phyloP scores from a whole-genome alignment of 1,139 yeast species.

The Magnusiomyces ingens region DNA sequence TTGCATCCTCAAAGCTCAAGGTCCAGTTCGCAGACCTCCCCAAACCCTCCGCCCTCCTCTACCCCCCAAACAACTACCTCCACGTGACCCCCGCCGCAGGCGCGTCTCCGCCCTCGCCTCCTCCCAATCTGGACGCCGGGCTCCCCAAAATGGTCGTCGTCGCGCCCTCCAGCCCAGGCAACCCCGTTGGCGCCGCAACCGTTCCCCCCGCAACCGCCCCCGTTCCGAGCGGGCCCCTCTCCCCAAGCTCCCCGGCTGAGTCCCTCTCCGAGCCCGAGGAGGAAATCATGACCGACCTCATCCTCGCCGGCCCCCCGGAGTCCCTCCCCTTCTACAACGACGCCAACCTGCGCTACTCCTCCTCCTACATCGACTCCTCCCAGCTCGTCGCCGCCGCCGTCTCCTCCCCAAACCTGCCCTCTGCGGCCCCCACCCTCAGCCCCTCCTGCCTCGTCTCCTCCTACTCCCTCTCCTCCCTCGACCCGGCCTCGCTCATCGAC shows the following conservation, averaged over 20 bases:
- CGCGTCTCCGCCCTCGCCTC: not conserved
- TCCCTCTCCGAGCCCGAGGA: slow-evolving; percentile 13
- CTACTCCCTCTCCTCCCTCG: too few relatives aligned
- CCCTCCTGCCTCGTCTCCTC: not conserved
- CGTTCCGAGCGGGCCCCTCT: not conserved
- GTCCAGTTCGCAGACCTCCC: not conserved
- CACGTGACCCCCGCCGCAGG: not conserved
- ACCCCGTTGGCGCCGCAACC: not conserved
- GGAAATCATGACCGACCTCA: not conserved
- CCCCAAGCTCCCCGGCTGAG: too few relatives aligned
- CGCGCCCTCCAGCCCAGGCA: not conserved
- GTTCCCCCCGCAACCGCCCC: not conserved
- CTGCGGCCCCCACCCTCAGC: slow-evolving; percentile 7
- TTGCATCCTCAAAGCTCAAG: not conserved
- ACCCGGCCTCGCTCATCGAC: slow-evolving; percentile 24
- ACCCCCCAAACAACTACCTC: not conserved
- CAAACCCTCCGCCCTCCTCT: not conserved
- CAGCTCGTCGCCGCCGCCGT: slow-evolving; percentile 8
- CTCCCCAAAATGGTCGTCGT: not conserved
- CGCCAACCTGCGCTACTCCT: slow-evolving; percentile 13
- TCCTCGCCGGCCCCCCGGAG: slow-evolving; percentile 4
- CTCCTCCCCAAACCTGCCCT: slow-evolving; percentile 5
- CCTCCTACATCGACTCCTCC: slow-evolving; percentile 17
- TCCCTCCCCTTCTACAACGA: slow-evolving; percentile 13
- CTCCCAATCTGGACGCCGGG: not conserved